Conservation (phyloP, 768 basidiomycete species). For the Rhodotorula graminis region DNA sequence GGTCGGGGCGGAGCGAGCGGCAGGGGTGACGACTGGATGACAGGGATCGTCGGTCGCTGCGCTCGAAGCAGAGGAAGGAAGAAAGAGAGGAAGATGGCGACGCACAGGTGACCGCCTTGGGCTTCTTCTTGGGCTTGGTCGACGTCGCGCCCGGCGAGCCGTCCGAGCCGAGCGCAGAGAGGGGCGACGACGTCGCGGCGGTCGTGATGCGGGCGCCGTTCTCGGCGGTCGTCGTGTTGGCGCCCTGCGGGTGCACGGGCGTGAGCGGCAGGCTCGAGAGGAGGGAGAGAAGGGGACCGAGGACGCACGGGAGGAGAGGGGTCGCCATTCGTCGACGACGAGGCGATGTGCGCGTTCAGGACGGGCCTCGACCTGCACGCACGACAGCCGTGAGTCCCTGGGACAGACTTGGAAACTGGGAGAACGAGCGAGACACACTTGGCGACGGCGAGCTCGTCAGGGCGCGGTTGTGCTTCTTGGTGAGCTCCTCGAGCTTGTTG, state of each 20-base stretch:
- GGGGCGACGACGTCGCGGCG: not conserved
- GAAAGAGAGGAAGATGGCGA: not conserved
- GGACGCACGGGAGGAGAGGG: not conserved
- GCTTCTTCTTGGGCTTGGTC: not conserved
- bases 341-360: constrained; percentile 1
- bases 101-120: not conserved
- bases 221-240: not conserved
- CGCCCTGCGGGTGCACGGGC: no score
- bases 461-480: not conserved
- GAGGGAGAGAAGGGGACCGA: no score
- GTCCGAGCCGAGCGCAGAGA: not conserved
- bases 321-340: not conserved
- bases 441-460: constrained; percentile 13
- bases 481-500: constrained; percentile 7
- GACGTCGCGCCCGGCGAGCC: no score
- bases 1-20: not conserved
- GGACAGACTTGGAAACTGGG: no score
- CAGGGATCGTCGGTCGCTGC: no score
- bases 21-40: not conserved
- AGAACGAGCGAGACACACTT: not conserved
- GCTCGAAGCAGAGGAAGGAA: no score
- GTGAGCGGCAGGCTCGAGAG: no score
- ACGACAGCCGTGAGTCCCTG: no score
- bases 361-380: not conserved
- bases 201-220: not conserved